Percentiles rank a stretch among this genome's conserved stretches.
phyloP scores from a whole-genome alignment of 2,329 filamentous ascomycete species.

The Claviceps arundinis region DNA sequence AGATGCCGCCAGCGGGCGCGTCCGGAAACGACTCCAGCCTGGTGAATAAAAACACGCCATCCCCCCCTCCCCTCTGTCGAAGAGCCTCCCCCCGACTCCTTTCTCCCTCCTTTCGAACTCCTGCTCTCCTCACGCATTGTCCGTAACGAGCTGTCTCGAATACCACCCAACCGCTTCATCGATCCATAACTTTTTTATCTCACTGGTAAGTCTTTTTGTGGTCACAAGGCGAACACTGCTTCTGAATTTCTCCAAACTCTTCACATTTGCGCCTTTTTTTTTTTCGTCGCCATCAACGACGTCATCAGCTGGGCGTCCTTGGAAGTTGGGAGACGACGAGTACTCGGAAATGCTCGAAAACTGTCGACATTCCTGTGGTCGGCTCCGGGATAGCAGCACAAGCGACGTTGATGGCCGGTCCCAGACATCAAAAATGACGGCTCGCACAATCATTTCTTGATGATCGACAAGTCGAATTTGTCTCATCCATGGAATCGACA shows the following conservation, averaged over 20 bases:
- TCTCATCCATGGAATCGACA: neutral
- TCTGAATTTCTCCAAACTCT: neutral
- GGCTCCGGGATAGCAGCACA: neutral
- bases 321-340: neutral
- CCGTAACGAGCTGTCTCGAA: slow-evolving; percentile 17
- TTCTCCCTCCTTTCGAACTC: slow-evolving; percentile 12
- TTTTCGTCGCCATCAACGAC: neutral
- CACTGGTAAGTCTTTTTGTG: slow-evolving; percentile 15
- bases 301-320: neutral
- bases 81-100: slow-evolving; percentile 8
- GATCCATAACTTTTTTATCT: slow-evolving; percentile 7
- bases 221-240: neutral
- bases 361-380: neutral
- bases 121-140: slow-evolving; percentile 12
- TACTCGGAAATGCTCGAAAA: no score
- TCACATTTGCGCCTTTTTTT: no score
- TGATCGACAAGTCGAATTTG: no score
- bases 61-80: slow-evolving; percentile 8
- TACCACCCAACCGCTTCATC: slow-evolving; percentile 10
- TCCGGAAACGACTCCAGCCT: slow-evolving; percentile 3
- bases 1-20: neutral
- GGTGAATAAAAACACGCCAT: slow-evolving; percentile 9
- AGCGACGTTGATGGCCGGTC: neutral
- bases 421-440: neutral
- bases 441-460: no score